Evolutionary conservation across 2,329 filamentous ascomycete species (phyloP).

Genomic region (Stachybotrys chartarum): DNA sequence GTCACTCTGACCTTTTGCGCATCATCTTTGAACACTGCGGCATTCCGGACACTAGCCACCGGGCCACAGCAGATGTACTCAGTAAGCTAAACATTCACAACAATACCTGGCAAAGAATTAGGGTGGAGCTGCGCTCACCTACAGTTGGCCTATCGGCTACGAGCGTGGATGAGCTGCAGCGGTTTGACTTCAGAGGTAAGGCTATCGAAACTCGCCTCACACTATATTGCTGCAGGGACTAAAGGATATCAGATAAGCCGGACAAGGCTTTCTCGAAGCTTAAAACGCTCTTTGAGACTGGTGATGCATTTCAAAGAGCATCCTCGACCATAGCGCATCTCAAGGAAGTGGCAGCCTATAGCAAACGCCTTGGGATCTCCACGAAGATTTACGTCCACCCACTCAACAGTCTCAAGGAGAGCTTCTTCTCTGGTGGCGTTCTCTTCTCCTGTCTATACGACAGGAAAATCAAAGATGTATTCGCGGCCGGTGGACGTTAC

Average conservation of each 20-base stretch:
- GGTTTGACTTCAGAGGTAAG: conserved; percentile 81
- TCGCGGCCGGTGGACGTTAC: conserved; percentile 90
- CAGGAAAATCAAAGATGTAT: conserved; percentile 73
- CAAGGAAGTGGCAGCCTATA: conserved; percentile 68
- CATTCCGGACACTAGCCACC: conserved; percentile 61
- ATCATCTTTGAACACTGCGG: conserved; percentile 87
- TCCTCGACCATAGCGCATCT: conserved; percentile 74
- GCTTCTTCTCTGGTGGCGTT: conserved; percentile 79
- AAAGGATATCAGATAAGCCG: conserved; percentile 35
- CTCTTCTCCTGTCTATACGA: conserved; percentile 90
- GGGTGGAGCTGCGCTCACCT: conserved; percentile 73
- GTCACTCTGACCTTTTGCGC: conserved; percentile 80
- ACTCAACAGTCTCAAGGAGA: conserved; percentile 81
- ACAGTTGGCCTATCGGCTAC: conserved; percentile 78
- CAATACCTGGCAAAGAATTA: conserved; percentile 76
- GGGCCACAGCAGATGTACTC: conserved; percentile 71
- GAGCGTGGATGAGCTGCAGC: conserved; percentile 80
- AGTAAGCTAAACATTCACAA: conserved; percentile 81
- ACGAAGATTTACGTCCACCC: conserved; percentile 80
- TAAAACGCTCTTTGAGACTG: conserved; percentile 54
- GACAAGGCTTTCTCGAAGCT: conserved; percentile 51
- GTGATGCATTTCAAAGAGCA: conserved; percentile 64
- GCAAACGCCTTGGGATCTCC: conserved; percentile 65
- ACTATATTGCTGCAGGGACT: neutral
- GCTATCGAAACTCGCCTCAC: neutral